Base-by-base conservation (phyloP, 2,329 filamentous ascomycete species). In the Microascus cirrosus region DNA sequence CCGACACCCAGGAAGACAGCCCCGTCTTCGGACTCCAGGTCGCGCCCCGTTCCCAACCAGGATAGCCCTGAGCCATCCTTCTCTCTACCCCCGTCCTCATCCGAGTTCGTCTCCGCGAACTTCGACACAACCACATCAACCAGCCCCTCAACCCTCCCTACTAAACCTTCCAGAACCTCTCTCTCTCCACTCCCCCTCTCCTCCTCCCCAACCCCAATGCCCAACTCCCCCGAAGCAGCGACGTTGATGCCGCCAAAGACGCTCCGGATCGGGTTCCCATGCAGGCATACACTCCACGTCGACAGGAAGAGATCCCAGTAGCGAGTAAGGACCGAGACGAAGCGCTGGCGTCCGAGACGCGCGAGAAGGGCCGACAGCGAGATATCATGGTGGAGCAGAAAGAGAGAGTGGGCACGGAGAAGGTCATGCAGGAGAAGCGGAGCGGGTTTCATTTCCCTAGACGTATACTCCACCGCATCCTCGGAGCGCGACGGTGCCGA, bases 141-240 rank as follows among this genome's bases (percentile, higher is more conserved):
- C 45, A 99, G 77, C 1, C 94, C 94, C 56, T 94, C 86, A 25
- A 90, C 89, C 58, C 89, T 79, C 11, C 79, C 80, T 1, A 90
- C 84, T 61, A 96, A 83, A n/a, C 90, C 90, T 70, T 97, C 93
- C 1, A 99, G 76, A 0, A 97, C 93, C 65, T 95, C 93, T 65
- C 93, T 80, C 73, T 97, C 93, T 35, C 91, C 91, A 68, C 93
- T 96, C 4, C 93, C 93, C 69, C 91, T 87, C 58, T 96, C 90
- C 73, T 97, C 94, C 69, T 97, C 94, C 20, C 94, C 94, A 1
- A 97, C 94, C 0, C 94, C 94, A 53, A 96, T 83, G 18, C 94
- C 94, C 28, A 97, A 81, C 72, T 97, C 93, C 20, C 94, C 93
- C 36, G 90, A 91, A 7, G 87, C 89, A 13, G 92, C 90, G 35